These are phyloP conservation scores for Pezicula carpinea DNA, from an alignment of 2,329 filamentous ascomycete genomes.

Conservation along the genomic window DNA sequence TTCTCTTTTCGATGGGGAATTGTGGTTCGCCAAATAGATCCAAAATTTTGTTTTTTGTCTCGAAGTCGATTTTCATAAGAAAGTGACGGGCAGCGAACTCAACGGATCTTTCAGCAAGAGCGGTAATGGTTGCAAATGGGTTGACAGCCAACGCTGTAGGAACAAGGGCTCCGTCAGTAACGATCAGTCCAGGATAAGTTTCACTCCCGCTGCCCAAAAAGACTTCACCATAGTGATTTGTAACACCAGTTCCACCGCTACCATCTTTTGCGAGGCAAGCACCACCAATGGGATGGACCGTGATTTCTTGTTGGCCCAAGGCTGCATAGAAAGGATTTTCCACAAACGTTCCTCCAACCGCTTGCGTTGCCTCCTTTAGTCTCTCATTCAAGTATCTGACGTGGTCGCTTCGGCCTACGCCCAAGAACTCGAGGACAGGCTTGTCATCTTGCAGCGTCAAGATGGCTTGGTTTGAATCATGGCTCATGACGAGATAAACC, in stretches of 20 bases:
- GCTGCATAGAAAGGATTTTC: constrained; percentile 54
- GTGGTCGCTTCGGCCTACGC: constrained; percentile 51
- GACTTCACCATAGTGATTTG: constrained; percentile 57
- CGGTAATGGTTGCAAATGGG: constrained; percentile 65
- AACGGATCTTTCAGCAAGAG: constrained; percentile 61
- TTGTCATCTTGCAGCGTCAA: constrained; percentile 56
- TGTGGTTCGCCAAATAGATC: constrained; percentile 50
- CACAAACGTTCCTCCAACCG: constrained; percentile 56
- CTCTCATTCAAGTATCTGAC: constrained; percentile 48
- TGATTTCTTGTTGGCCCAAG: constrained; percentile 53
- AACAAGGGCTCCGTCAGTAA: constrained; percentile 57
- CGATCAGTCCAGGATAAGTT: constrained; percentile 52
- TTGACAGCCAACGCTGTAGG: constrained; percentile 61
- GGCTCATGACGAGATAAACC: constrained; percentile 50
- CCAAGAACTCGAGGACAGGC: constrained; percentile 54
- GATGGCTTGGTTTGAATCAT: constrained; percentile 48
- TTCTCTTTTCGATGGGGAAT: constrained; percentile 13
- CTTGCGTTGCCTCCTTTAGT: constrained; percentile 48
- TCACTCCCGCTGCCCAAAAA: constrained; percentile 48
- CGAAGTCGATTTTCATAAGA: constrained; percentile 39
- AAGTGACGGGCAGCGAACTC: constrained; percentile 41
- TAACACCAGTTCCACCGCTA: constrained; percentile 51
- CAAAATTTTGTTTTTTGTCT: constrained; percentile 42
- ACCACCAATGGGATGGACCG: constrained; percentile 63
- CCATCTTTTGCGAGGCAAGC: constrained; percentile 58